A percentile compares a stretch with the other conserved stretches of the same genome.
Evolutionary conservation across 2,329 filamentous ascomycete species (phyloP).

Genomic region (Diplodia mutila): DNA sequence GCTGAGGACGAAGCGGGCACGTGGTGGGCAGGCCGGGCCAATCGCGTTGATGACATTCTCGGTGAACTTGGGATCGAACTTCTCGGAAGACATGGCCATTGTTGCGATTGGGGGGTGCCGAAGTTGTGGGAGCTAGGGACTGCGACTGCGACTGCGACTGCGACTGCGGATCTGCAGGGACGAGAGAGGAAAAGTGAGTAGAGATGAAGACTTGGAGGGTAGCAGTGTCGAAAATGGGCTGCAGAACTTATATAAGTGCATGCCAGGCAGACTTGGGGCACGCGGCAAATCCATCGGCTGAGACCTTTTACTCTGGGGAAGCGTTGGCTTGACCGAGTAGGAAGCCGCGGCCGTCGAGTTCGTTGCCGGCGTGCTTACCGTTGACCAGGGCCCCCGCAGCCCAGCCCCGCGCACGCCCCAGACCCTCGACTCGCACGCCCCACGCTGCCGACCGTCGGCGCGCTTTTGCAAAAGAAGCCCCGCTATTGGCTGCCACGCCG

Average conservation of each 20-base stretch:
- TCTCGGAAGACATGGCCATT: slow-evolving; percentile 21
- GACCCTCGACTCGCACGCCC: not conserved
- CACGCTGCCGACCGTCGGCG: not conserved
- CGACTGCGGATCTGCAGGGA: not conserved
- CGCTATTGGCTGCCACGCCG: not conserved
- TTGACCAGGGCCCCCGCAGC: slow-evolving; percentile 12
- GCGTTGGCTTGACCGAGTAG: not conserved
- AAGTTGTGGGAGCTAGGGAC: not conserved
- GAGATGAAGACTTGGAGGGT: not conserved
- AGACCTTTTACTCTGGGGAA: slow-evolving; percentile 9
- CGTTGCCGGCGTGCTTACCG: slow-evolving; percentile 22
- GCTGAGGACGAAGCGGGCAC: slow-evolving; percentile 66
- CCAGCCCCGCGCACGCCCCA: slow-evolving; percentile 12
- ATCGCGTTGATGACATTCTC: slow-evolving; percentile 73
- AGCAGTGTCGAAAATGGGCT: not conserved
- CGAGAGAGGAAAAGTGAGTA: not conserved
- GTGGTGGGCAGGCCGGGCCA: slow-evolving; percentile 69
- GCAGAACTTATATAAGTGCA: slow-evolving; percentile 14
- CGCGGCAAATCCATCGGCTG: slow-evolving; percentile 26
- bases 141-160: not conserved
- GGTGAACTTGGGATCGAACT: slow-evolving; percentile 78
- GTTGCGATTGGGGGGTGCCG: not conserved
- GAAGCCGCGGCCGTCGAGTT: not conserved
- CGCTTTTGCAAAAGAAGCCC: not conserved
- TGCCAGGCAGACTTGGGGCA: too few relatives aligned